phyloP scores from a whole-genome alignment of 768 basidiomycete species.

The Gloeopeniophorella convolvens region DNA sequence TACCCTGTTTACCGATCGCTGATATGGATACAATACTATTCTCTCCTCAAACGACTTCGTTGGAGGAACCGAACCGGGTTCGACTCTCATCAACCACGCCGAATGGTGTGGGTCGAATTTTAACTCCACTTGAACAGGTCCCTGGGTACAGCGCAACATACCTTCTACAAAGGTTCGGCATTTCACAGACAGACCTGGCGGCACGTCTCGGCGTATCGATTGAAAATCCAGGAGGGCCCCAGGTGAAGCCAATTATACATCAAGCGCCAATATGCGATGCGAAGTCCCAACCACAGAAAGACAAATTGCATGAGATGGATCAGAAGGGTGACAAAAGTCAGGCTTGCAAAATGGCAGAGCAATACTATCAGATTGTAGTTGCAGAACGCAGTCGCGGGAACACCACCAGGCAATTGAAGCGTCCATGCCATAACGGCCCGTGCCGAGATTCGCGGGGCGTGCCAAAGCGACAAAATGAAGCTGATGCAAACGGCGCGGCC shows the following conservation, averaged over 20 bases:
- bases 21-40: neutral
- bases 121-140: slow-evolving; percentile 1
- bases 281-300: neutral
- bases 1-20: neutral
- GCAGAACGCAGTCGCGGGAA: neutral
- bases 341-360: neutral
- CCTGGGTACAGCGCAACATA: slow-evolving; percentile 1
- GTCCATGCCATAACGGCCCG: neutral
- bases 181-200: neutral
- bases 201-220: neutral
- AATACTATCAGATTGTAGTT: neutral
- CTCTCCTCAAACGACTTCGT: neutral
- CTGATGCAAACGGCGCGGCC: neutral
- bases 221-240: neutral
- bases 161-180: slow-evolving; percentile 1
- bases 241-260: neutral
- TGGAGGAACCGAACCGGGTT: slow-evolving; percentile 9
- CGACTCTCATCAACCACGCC: slow-evolving; percentile 4
- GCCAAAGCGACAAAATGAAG: neutral
- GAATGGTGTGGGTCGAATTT: slow-evolving; percentile 4
- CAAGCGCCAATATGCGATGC: neutral
- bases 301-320: slow-evolving; percentile 10
- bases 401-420: neutral
- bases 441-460: slow-evolving; percentile 1
- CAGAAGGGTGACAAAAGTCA: neutral